A percentile compares a stretch with the other conserved stretches of the same genome.
phyloP scores from a whole-genome alignment of 495 filamentous ascomycete genomes.

The Penicillium paxilli region DNA sequence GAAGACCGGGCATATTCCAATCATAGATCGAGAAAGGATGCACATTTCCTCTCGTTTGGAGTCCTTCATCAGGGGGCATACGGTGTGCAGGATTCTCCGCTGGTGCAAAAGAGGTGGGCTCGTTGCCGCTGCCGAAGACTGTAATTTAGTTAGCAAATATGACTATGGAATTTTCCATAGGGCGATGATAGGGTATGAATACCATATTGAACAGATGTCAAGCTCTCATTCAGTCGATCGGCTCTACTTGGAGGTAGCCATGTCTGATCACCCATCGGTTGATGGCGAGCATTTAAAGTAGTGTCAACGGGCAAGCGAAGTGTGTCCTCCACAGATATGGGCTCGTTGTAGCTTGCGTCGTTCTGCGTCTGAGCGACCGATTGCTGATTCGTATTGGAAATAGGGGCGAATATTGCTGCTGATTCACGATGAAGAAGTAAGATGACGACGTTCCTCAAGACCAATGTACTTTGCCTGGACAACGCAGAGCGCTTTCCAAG shows the following conservation, averaged over 20 bases:
- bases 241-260: constrained; percentile 10
- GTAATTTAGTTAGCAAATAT: not conserved
- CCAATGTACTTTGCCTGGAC: constrained; percentile 29
- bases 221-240: constrained; percentile 25
- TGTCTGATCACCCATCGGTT: constrained; percentile 1
- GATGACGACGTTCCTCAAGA: constrained; percentile 27
- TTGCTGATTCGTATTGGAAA: constrained; percentile 4
- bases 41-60: not conserved
- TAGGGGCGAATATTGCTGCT: constrained; percentile 23
- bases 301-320: constrained; percentile 24
- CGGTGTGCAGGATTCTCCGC: not conserved
- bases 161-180: not conserved
- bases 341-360: not conserved
- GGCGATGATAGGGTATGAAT: not conserved
- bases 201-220: constrained; percentile 29
- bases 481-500: constrained; percentile 28
- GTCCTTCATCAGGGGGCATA: not conserved
- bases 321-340: constrained; percentile 27
- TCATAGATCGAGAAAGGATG: not conserved
- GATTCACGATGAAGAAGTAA: constrained; percentile 28
- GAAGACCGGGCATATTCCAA: not conserved
- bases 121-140: not conserved
- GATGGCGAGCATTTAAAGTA: constrained; percentile 9
- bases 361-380: not conserved
- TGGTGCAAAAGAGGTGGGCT: not conserved